phyloP scores from a whole-genome alignment of 2,329 filamentous ascomycete genomes.

The Diaporthe batatas region DNA sequence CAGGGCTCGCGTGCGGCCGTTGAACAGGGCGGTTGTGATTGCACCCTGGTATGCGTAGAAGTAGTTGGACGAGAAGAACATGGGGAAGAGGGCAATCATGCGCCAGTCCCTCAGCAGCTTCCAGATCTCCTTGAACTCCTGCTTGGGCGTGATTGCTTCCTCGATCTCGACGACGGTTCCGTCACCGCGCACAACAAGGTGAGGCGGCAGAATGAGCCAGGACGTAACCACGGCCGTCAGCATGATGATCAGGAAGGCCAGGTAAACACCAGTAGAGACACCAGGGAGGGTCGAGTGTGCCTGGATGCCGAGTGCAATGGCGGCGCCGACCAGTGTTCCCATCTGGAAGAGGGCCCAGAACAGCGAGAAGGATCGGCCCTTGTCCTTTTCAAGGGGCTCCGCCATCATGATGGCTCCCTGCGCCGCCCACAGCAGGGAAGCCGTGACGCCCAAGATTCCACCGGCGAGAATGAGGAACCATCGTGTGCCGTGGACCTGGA shows the following conservation, averaged over 20 bases:
- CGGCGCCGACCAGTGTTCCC: conserved; percentile 45
- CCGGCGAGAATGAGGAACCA: conserved; percentile 45
- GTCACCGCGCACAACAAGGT: conserved; percentile 44
- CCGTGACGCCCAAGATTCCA: conserved; percentile 43
- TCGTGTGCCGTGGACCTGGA: conserved; percentile 42
- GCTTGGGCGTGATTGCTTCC: conserved; percentile 38
- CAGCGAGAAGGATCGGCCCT: conserved; percentile 44
- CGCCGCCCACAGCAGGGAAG: conserved; percentile 44
- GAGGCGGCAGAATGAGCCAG: conserved; percentile 43
- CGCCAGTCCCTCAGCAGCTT: conserved; percentile 43
- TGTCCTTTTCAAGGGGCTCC: conserved; percentile 44
- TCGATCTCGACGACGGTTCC: conserved; percentile 44
- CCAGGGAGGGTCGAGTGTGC: conserved; percentile 42
- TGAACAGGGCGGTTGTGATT: conserved; percentile 79
- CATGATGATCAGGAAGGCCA: conserved; percentile 48
- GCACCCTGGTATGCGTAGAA: conserved; percentile 86
- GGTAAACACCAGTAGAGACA: conserved; percentile 47
- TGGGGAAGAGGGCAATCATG: conserved; percentile 80
- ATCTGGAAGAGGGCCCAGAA: conserved; percentile 47
- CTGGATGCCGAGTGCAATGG: conserved; percentile 47
- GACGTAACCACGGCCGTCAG: conserved; percentile 42
- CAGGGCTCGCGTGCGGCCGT: conserved; percentile 79
- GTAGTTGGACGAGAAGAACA: conserved; percentile 87
- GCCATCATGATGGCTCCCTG: conserved; percentile 43
- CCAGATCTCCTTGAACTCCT: conserved; percentile 43